A percentile compares a stretch with the other conserved stretches of the same genome.
Evolutionary conservation across 2,329 filamentous ascomycete species (phyloP).

Genomic region (Ophiocordyceps camponoti-leonardi): DNA sequence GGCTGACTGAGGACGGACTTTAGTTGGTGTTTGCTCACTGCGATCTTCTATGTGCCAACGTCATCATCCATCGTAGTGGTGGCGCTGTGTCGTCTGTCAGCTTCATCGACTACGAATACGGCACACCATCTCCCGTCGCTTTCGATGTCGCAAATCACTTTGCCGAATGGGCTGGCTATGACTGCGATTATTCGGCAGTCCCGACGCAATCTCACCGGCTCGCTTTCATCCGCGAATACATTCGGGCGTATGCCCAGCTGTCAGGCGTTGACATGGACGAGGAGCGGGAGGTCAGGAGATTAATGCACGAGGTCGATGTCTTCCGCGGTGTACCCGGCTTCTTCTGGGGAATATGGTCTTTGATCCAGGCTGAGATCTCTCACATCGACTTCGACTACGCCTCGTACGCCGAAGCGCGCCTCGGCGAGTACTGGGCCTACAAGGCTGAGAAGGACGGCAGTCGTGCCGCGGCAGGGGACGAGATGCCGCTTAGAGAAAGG

Average conservation of each 20-base stretch:
- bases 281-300: slow-evolving; percentile 45
- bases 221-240: slow-evolving; percentile 71
- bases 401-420: slow-evolving; percentile 66
- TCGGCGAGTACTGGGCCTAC: slow-evolving; percentile 91
- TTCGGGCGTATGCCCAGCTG: slow-evolving; percentile 51
- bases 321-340: slow-evolving; percentile 86
- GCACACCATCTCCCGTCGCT: slow-evolving; percentile 79
- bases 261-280: slow-evolving; percentile 27
- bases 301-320: slow-evolving; percentile 67
- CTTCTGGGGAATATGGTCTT: slow-evolving; percentile 83
- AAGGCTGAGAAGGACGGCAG: slow-evolving; percentile 55
- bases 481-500: slow-evolving; percentile 58
- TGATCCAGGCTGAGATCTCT: slow-evolving; percentile 88
- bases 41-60: slow-evolving; percentile 89
- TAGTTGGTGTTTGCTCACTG: slow-evolving; percentile 87
- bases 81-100: slow-evolving; percentile 25
- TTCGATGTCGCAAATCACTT: slow-evolving; percentile 98
- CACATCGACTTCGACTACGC: slow-evolving; percentile 96
- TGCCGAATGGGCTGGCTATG: slow-evolving; percentile 93
- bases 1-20: not conserved
- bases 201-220: slow-evolving; percentile 62
- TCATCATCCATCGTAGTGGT: slow-evolving; percentile 52
- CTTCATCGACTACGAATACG: slow-evolving; percentile 99
- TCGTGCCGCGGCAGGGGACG: slow-evolving; percentile 30
- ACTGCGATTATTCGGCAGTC: slow-evolving; percentile 75